Conservation (phyloP, 768 basidiomycete genomes). For the Pisolithus marmoratus region DNA sequence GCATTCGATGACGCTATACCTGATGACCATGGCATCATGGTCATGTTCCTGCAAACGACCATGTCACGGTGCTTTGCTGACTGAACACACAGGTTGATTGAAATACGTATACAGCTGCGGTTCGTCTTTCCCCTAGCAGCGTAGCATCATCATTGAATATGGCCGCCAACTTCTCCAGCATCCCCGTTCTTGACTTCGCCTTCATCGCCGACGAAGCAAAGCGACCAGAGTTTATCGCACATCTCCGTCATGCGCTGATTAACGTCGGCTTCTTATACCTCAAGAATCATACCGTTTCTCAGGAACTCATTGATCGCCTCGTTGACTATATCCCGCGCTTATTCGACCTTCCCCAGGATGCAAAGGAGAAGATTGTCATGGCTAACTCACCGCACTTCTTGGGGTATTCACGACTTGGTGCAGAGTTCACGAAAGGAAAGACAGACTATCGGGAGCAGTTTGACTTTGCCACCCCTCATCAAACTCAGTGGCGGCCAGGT, state of each 20-base stretch:
- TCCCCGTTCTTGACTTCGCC: slow-evolving; percentile 69
- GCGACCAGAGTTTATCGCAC: slow-evolving; percentile 50
- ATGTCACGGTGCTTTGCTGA: neutral
- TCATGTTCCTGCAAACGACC: neutral
- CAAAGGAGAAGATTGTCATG: slow-evolving; percentile 66
- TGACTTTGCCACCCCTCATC: slow-evolving; percentile 69
- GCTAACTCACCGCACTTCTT: slow-evolving; percentile 72
- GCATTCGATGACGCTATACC: neutral
- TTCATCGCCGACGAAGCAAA: slow-evolving; percentile 36
- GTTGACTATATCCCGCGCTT: slow-evolving; percentile 59
- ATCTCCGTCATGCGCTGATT: slow-evolving; percentile 67
- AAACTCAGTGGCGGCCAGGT: slow-evolving; percentile 53
- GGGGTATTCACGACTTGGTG: slow-evolving; percentile 68
- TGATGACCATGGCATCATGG: neutral
- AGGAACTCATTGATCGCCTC: slow-evolving; percentile 42
- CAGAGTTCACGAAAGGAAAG: slow-evolving; percentile 69
- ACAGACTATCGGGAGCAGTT: slow-evolving; percentile 77
- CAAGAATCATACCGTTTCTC: slow-evolving; percentile 53
- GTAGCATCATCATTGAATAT: slow-evolving; percentile 9
- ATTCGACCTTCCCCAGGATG: slow-evolving; percentile 62
- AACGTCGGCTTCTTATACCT: slow-evolving; percentile 83
- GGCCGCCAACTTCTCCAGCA: slow-evolving; percentile 47
- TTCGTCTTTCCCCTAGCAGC: too few relatives aligned
- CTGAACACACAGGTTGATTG: neutral
- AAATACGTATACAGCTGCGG: too few relatives aligned